Percentiles rank a stretch among this genome's conserved stretches.
Conservation (phyloP, 2,329 filamentous ascomycete genomes). For the Simplicillium aogashimaense region DNA sequence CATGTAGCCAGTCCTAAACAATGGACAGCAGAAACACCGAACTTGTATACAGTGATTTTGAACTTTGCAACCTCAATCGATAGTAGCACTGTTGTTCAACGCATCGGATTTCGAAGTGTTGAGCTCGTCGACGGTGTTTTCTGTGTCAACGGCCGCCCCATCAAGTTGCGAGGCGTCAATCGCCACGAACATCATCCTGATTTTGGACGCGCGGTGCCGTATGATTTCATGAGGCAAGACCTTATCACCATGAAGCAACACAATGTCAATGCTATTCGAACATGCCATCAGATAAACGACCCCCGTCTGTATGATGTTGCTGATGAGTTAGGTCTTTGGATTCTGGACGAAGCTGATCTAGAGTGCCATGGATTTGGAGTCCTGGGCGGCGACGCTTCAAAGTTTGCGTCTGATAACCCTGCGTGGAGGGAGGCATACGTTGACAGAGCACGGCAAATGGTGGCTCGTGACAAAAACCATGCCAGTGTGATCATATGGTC, state of each 20-base stretch:
- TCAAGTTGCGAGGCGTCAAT: conserved; percentile 60
- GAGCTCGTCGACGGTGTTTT: conserved; percentile 53
- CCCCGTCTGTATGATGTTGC: conserved; percentile 49
- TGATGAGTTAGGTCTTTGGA: conserved; percentile 54
- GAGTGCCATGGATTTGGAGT: conserved; percentile 42
- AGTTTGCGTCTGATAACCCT: conserved; percentile 49
- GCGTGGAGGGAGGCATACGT: conserved; percentile 56
- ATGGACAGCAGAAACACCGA: conserved; percentile 52
- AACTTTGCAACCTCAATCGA: conserved; percentile 16
- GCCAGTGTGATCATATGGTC: conserved; percentile 61
- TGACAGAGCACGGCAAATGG: conserved; percentile 54
- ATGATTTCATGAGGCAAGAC: conserved; percentile 50
- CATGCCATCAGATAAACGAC: conserved; percentile 57
- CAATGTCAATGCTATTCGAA: conserved; percentile 62
- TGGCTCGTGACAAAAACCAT: conserved; percentile 51
- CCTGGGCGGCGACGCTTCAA: conserved; percentile 28
- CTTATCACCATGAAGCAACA: conserved; percentile 56
- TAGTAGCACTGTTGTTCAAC: conserved; percentile 32
- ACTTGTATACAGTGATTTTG: conserved; percentile 43
- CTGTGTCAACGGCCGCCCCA: conserved; percentile 52
- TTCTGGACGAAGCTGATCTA: conserved; percentile 48
- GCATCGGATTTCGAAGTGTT: conserved; percentile 53
- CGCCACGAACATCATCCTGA: conserved; percentile 60
- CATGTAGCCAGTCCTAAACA: conserved; percentile 41
- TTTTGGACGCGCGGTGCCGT: conserved; percentile 51